A percentile compares a stretch with the other conserved stretches of the same genome.
These are phyloP conservation scores for Metschnikowia aberdeeniae DNA, from an alignment of 805 yeast genomes.

Conservation along the genomic window DNA sequence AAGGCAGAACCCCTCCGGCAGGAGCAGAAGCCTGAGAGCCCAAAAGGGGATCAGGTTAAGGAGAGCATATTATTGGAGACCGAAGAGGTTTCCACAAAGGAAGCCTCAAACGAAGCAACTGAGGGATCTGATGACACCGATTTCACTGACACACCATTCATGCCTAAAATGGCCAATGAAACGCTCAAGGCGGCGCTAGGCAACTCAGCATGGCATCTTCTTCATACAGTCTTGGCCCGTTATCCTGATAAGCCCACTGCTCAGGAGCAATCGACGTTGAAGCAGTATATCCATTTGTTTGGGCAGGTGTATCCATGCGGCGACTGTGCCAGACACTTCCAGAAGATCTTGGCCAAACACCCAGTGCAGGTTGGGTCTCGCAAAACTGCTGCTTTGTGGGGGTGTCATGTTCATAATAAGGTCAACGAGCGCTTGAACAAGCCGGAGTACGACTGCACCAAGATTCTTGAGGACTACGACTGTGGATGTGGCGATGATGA, in stretches of 20 bases:
- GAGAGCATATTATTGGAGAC: not conserved
- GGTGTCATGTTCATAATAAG: slow-evolving; percentile 56
- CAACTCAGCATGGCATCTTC: slow-evolving; percentile 81
- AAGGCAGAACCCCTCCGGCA: not conserved
- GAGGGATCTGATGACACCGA: slow-evolving; percentile 4
- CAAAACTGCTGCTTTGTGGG: slow-evolving; percentile 89
- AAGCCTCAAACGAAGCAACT: not conserved
- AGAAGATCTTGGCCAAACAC: slow-evolving; percentile 55
- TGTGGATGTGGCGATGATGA: slow-evolving; percentile 92
- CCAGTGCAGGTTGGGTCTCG: slow-evolving; percentile 85
- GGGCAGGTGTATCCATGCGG: slow-evolving; percentile 96
- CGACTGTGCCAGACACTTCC: slow-evolving; percentile 93
- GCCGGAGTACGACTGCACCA: slow-evolving; percentile 76
- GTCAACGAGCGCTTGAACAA: slow-evolving; percentile 21
- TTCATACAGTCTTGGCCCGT: slow-evolving; percentile 89
- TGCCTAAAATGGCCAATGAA: slow-evolving; percentile 93
- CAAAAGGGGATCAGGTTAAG: not conserved
- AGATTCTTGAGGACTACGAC: slow-evolving; percentile 83
- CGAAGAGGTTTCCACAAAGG: not conserved
- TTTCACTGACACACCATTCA: slow-evolving; percentile 52
- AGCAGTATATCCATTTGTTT: slow-evolving; percentile 64
- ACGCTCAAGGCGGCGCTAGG: slow-evolving; percentile 82
- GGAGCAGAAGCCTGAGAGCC: not conserved
- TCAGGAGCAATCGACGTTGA: slow-evolving; percentile 60
- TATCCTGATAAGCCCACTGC: slow-evolving; percentile 79